Evolutionary conservation across 1,139 yeast genomes (phyloP).

Genomic region (Yamadazyma membranifaciens): DNA sequence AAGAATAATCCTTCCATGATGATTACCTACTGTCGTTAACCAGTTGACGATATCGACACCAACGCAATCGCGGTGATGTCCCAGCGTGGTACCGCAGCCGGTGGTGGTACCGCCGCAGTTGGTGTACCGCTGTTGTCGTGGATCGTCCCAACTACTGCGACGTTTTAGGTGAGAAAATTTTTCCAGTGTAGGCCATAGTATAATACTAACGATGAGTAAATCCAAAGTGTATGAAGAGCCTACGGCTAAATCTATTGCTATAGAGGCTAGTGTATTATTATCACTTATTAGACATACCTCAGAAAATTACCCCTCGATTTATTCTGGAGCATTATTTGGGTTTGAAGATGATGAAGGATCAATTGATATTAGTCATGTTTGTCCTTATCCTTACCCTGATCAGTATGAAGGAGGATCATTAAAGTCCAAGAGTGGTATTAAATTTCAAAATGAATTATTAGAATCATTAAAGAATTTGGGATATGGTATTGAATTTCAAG

Average conservation of each 20-base stretch:
- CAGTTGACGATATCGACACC: too few species aligned
- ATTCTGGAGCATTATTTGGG: constrained; percentile 78
- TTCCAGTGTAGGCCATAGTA: too few species aligned
- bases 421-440: constrained; percentile 58
- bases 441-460: constrained; percentile 70
- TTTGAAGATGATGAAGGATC: constrained; percentile 59
- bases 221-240: constrained; percentile 33
- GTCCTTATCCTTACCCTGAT: constrained; percentile 60
- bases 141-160: too few species aligned
- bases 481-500: constrained; percentile 71
- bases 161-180: too few species aligned
- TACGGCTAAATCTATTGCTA: constrained; percentile 43
- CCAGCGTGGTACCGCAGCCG: too few species aligned
- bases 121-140: too few species aligned
- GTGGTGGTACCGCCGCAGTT: too few species aligned
- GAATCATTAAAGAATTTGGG: constrained; percentile 59
- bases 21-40: too few species aligned
- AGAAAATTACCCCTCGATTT: constrained; percentile 63
- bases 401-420: constrained; percentile 56
- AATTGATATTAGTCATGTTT: constrained; percentile 58
- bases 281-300: constrained; percentile 74
- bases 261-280: constrained; percentile 63
- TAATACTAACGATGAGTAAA: background rate
- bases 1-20: constrained; percentile 42
- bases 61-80: too few species aligned